These are phyloP conservation scores for Tetrapisispora iriomotensis DNA, from an alignment of 805 yeast genomes.

Conservation along the genomic window DNA sequence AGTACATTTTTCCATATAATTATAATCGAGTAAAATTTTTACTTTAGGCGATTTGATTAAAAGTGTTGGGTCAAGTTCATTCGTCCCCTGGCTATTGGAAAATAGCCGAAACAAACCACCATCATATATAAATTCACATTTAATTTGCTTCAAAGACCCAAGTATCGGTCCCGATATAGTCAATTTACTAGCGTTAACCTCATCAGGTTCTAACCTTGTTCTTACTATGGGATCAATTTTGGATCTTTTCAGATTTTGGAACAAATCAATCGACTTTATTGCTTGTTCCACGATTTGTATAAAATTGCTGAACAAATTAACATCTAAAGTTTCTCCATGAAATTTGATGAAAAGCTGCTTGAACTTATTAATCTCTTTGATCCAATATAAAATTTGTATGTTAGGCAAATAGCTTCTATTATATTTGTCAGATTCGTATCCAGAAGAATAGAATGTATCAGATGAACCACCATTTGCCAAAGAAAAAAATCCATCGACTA, in stretches of 20 bases:
- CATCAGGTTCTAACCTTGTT: not conserved
- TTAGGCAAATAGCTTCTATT: constrained; percentile 63
- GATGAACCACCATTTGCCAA: constrained; percentile 55
- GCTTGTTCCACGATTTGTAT: constrained; percentile 45
- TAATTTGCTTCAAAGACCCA: constrained; percentile 32
- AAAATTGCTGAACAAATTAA: constrained; percentile 48
- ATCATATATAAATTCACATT: constrained; percentile 48
- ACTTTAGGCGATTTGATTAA: constrained; percentile 70
- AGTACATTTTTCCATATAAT: constrained; percentile 7
- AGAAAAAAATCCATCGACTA: constrained; percentile 60
- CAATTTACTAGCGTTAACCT: not conserved
- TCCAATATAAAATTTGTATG: constrained; percentile 42
- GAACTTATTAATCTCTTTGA: constrained; percentile 16
- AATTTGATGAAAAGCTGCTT: constrained; percentile 44
- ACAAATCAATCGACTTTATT: constrained; percentile 36
- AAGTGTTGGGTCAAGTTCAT: constrained; percentile 39
- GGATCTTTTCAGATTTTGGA: constrained; percentile 29
- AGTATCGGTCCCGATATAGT: constrained; percentile 15
- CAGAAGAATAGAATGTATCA: constrained; percentile 38
- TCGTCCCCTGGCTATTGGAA: constrained; percentile 32
- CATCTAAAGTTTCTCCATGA: constrained; percentile 62
- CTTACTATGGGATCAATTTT: constrained; percentile 1
- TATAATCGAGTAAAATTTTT: constrained; percentile 45
- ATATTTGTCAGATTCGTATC: constrained; percentile 37
- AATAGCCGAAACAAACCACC: constrained; percentile 51